Percentiles rank a stretch among this genome's conserved stretches.
Evolutionary conservation across 345 rosid genomes (phyloP).

Genomic region (Eucalyptus caleyi): DNA sequence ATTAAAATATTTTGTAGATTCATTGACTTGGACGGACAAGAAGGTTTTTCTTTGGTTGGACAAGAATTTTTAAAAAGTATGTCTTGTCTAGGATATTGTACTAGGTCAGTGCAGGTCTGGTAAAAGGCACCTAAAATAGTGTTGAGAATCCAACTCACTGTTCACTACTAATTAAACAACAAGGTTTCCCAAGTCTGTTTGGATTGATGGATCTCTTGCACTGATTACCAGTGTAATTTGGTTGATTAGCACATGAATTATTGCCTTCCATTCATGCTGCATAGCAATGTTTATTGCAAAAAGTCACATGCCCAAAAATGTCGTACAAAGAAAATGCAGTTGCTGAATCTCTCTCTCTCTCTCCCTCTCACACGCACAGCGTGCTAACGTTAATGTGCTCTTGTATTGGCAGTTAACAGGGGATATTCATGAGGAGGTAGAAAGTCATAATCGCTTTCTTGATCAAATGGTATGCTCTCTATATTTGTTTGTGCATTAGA

Average conservation of each 20-base stretch:
- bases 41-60: not conserved
- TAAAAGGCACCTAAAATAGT: not conserved
- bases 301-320: not conserved
- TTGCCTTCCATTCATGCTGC: not conserved
- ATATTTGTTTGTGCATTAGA: not conserved
- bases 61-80: not conserved
- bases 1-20: not conserved
- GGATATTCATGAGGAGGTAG: slow-evolving; percentile 84
- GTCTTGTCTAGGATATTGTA: not conserved
- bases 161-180: not conserved
- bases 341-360: not conserved
- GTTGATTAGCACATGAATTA: not conserved
- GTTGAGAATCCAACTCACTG: not conserved
- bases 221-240: not conserved
- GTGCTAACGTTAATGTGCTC: not conserved
- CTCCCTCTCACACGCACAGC: not conserved
- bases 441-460: slow-evolving; percentile 75
- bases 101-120: not conserved
- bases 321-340: not conserved
- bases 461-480: slow-evolving; percentile 40
- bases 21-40: not conserved
- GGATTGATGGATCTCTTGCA: not conserved
- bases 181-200: not conserved
- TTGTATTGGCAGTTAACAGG: slow-evolving; percentile 55
- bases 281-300: not conserved